phyloP scores from a whole-genome alignment of 2,329 filamentous ascomycete species.

The Curvularia spicifera region DNA sequence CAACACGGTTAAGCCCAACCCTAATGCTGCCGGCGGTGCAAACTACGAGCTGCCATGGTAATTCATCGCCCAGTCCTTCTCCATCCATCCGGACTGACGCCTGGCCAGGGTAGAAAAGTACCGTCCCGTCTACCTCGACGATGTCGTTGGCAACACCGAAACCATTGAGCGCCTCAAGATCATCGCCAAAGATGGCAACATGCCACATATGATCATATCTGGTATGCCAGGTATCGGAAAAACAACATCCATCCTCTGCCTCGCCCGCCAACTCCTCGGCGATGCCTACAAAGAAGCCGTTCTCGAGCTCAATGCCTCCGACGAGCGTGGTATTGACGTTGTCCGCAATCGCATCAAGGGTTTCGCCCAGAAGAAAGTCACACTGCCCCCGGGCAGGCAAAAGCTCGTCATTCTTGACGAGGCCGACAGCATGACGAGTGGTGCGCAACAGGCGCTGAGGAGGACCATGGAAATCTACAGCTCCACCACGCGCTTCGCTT shows the following conservation, averaged over 20 bases:
- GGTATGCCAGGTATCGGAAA: slow-evolving; percentile 99
- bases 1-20: slow-evolving; percentile 53
- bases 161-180: slow-evolving; percentile 98
- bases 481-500: slow-evolving; percentile 93
- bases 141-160: slow-evolving; percentile 97
- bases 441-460: slow-evolving; percentile 91
- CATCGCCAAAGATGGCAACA: slow-evolving; percentile 97
- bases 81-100: slow-evolving; percentile 20
- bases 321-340: slow-evolving; percentile 96
- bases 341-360: slow-evolving; percentile 97
- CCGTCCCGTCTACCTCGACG: slow-evolving; percentile 90
- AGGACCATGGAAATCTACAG: slow-evolving; percentile 99
- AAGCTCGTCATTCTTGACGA: slow-evolving; percentile 98
- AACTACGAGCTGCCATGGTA: slow-evolving; percentile 83
- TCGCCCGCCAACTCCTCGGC: slow-evolving; percentile 88
- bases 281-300: slow-evolving; percentile 98
- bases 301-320: slow-evolving; percentile 92
- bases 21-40: slow-evolving; percentile 49
- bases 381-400: slow-evolving; percentile 84
- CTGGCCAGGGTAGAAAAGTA: slow-evolving; percentile 92
- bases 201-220: slow-evolving; percentile 99
- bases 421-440: slow-evolving; percentile 94
- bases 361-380: slow-evolving; percentile 99
- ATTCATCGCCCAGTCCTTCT: slow-evolving; percentile 13
- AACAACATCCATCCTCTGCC: slow-evolving; percentile 91